Conservation (phyloP, 331 rosid species). For the Pyrus hybrid region DNA sequence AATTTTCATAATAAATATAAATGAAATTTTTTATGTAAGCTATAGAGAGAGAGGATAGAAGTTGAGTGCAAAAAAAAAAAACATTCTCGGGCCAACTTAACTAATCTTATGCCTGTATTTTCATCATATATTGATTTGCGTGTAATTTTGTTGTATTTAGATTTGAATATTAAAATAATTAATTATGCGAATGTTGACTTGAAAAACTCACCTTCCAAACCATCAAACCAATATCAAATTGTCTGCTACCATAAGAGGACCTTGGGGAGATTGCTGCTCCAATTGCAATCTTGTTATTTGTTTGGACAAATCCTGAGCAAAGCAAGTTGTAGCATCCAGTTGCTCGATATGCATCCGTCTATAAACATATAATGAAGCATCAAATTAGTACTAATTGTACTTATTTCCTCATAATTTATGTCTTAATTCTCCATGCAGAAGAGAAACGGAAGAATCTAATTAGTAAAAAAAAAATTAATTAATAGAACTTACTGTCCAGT, state of each 20-base stretch:
- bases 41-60: no score
- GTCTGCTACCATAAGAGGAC: conserved; percentile 67
- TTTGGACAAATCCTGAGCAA: conserved; percentile 97
- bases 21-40: no score
- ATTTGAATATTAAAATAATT: background rate
- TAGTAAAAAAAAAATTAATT: background rate
- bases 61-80: no score
- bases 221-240: conserved; percentile 90
- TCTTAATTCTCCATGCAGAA: background rate
- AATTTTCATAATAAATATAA: no score
- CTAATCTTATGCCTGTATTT: no score
- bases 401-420: background rate
- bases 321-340: conserved; percentile 96
- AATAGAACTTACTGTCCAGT: conserved; percentile 81
- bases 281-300: conserved; percentile 80
- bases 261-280: conserved; percentile 98
- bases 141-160: background rate
- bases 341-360: conserved; percentile 94
- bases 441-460: background rate
- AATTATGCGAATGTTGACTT: background rate
- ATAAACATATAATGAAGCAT: background rate
- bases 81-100: no score
- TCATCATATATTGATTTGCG: background rate
- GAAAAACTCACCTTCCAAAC: conserved; percentile 81
- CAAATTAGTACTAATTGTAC: background rate